A percentile compares a stretch with the other conserved stretches of the same genome.
Conservation (phyloP, 202 grass and related monocot species). For the Carex arenaria region DNA sequence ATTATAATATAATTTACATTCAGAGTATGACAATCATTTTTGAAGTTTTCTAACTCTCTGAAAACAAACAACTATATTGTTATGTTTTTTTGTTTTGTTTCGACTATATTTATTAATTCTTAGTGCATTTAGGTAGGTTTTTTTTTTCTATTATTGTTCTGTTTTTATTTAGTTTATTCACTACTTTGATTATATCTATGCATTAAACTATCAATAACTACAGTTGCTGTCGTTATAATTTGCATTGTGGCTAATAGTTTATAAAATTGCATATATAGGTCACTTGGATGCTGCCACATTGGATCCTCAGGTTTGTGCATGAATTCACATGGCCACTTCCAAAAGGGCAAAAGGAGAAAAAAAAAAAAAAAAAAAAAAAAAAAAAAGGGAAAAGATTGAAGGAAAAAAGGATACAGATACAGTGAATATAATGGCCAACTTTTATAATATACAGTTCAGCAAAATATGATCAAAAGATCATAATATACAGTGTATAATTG, state of each 20-base stretch:
- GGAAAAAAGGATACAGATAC: neutral
- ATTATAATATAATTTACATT: neutral
- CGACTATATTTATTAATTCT: neutral
- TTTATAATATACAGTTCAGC: neutral
- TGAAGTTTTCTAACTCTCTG: neutral
- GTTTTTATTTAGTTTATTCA: neutral
- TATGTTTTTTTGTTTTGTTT: neutral
- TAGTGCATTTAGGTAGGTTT: neutral
- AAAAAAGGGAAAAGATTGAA: neutral
- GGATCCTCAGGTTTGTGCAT: neutral
- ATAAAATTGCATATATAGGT: neutral
- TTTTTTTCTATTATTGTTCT: neutral
- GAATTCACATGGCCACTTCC: constrained; percentile 16
- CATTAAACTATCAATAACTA: neutral
- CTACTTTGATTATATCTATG: neutral
- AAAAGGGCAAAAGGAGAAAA: neutral
- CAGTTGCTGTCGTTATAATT: neutral
- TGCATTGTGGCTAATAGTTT: neutral
- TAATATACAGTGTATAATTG: neutral
- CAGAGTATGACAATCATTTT: neutral
- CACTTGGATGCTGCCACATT: neutral
- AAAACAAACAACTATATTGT: neutral
- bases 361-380: no score
- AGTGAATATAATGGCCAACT: neutral
- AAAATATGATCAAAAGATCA: neutral